Evolutionary conservation across 768 basidiomycete species (phyloP).

Genomic region (Tylopilus sp.): DNA sequence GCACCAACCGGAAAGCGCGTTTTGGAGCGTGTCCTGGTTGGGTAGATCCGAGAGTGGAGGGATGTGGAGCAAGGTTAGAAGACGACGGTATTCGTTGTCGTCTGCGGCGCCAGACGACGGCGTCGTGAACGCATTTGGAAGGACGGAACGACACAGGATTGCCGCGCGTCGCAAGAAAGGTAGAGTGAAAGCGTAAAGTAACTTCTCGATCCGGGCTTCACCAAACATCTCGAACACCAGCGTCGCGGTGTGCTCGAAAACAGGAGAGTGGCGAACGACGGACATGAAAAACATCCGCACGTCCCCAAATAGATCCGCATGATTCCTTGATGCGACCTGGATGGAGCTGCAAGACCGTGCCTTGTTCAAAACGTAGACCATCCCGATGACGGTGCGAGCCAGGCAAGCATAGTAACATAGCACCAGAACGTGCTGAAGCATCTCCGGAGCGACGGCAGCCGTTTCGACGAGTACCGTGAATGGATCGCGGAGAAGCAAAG

Average conservation of each 20-base stretch:
- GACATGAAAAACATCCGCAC: slow-evolving; percentile 89
- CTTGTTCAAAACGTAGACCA: slow-evolving; percentile 81
- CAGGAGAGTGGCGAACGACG: slow-evolving; percentile 82
- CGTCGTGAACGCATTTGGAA: slow-evolving; percentile 56
- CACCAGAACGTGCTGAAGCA: slow-evolving; percentile 83
- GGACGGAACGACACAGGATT: slow-evolving; percentile 75
- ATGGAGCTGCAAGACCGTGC: slow-evolving; percentile 52
- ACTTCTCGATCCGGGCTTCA: slow-evolving; percentile 78
- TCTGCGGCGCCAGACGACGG: slow-evolving; percentile 40
- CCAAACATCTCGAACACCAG: slow-evolving; percentile 77
- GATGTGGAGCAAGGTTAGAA: slow-evolving; percentile 72
- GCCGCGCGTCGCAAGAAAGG: slow-evolving; percentile 89
- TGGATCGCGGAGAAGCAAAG: slow-evolving; percentile 85
- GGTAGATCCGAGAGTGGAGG: slow-evolving; percentile 78
- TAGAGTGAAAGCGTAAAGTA: slow-evolving; percentile 83
- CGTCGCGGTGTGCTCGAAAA: slow-evolving; percentile 82
- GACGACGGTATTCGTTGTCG: slow-evolving; percentile 72
- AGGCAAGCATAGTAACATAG: slow-evolving; percentile 90
- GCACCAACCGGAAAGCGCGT: slow-evolving; percentile 87
- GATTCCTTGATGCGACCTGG: slow-evolving; percentile 44
- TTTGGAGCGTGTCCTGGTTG: slow-evolving; percentile 83
- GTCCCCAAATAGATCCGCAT: slow-evolving; percentile 78
- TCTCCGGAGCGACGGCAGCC: slow-evolving; percentile 85
- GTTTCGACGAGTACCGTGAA: slow-evolving; percentile 87
- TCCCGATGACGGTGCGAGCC: slow-evolving; percentile 78